Evolutionary conservation across 2,329 filamentous ascomycete species (phyloP), one percentile per base, ranked within the genome.

Genomic region (Diaporthe humulicola): DNA sequence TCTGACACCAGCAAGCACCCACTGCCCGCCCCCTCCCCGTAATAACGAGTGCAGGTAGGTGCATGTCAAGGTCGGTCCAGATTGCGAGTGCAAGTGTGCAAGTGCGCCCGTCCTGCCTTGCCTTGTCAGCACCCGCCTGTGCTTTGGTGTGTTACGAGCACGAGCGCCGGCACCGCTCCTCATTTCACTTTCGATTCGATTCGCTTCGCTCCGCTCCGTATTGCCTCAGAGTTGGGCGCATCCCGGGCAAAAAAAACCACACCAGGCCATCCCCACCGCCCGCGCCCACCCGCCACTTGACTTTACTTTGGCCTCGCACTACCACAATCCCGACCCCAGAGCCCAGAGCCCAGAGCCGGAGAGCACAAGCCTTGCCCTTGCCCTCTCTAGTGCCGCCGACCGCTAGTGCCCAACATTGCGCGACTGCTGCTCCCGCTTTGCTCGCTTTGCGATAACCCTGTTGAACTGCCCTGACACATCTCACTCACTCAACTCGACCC

Each of bases 171-270:
- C 70, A 58, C 50, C 54, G 42, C 71, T 36, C 36, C 12, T 45
- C 25, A 45, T 38, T 50, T 58, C 38, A 70, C 56, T 38, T 38
- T 38, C 54, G 19, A 57, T 50, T 48, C n/a, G 40, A 17, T 54
- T 56, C 61, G 52, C 69, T 58, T 36, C 54, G 40, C 69, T 61
- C 42, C 33, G 70, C 42, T 64, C 33, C n/a, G 70, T 72, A 72
- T 64, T 72, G 70, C 70, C 70, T 72, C 70, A 58, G 15, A 61
- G 70, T 64, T 72, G 70, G 70, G 70, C 57, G 70, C 70, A 54
- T 17, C 70, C 42, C 33, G 45, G 64, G 33, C n/a, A 40, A 61
- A 72, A 64, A 64, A 72, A 72, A 42, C 30, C 22, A 54, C 64
- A 69, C 25, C 64, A n/a, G 45, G 40, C 28, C 17, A 40, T 33